phyloP scores from a whole-genome alignment of 2,329 filamentous ascomycete genomes.

The Botrytis hyacinthi region DNA sequence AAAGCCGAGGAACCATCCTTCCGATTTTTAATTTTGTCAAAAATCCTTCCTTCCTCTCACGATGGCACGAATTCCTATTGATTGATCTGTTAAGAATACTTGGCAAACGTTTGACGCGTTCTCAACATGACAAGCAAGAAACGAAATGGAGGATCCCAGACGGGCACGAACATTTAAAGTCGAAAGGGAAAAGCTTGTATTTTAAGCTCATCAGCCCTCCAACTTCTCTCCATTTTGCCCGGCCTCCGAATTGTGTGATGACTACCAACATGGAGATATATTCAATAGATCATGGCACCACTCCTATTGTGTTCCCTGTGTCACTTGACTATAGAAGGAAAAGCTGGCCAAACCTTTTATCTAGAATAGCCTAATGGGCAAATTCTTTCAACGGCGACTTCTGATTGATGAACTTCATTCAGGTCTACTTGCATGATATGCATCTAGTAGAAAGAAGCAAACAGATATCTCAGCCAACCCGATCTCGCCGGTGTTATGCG shows the following conservation, averaged over 20 bases:
- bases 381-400: not conserved
- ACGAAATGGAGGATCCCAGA: not conserved
- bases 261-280: not conserved
- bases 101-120: not conserved
- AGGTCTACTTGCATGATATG: not conserved
- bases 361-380: not conserved
- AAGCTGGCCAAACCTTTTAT: not conserved
- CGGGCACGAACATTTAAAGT: not conserved
- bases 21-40: not conserved
- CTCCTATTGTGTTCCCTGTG: not conserved
- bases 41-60: not conserved
- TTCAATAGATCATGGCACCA: constrained; percentile 2
- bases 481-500: not conserved
- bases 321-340: constrained; percentile 1
- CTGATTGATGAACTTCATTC: constrained; percentile 3
- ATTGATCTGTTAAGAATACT: not conserved
- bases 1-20: not conserved
- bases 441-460: constrained; percentile 11
- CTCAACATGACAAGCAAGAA: not conserved
- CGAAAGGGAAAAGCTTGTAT: not conserved
- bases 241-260: not conserved
- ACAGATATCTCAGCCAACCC: constrained; percentile 9
- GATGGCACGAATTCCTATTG: not conserved
- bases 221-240: not conserved
- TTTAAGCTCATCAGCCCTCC: not conserved